Evolutionary conservation across 2,329 filamentous ascomycete species (phyloP), one percentile per base, ranked within the genome.

Genomic region (Phaeophleospora eucalypticola): DNA sequence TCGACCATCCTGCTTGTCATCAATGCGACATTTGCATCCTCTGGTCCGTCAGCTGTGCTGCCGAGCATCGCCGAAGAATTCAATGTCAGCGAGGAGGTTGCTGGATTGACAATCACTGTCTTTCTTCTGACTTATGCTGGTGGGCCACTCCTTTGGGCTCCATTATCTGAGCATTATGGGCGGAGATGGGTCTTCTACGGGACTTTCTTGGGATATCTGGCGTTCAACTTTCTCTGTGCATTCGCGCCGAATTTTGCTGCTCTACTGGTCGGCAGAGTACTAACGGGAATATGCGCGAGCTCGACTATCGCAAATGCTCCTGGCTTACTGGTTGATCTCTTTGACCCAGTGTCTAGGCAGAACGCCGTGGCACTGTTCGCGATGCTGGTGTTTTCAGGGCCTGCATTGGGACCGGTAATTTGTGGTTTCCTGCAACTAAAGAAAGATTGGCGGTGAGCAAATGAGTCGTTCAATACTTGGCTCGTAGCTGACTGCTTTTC

Each of bases 151-250:
- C 64, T 84, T 14, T 84, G 82, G 72, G 83, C 81, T 0, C 84
- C 84, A 0, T 61, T 86, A 2, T 83, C 78, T 36, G 83, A 87
- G 60, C 80, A 84, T 49, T 78, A 77, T 48, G 82, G 83, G 7
- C 72, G 82, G 12, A 69, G 75, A 49, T 68, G 66, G 53, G 71
- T 80, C 38, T 77, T 80, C 53, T 74, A 77, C 58, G 54, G 59
- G 40, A 65, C 65, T 4, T 71, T 68, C 43, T 50, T 54, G 3
- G 32, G 52, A 12, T 72, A 73, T 49, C 61, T 73, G 38, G 70
- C 70, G 0, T 78, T 79, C 58, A 62, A 71, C 33, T 79, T 79
- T 50, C 62, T 78, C 2, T 80, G 77, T 53, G 74, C 77, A 9
- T 81, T 78, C 52, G 71, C 77, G 0, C 73, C 74, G 4, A 80